Evolutionary conservation across 495 filamentous ascomycete species (phyloP).

Genomic region (Podospora appendiculata): DNA sequence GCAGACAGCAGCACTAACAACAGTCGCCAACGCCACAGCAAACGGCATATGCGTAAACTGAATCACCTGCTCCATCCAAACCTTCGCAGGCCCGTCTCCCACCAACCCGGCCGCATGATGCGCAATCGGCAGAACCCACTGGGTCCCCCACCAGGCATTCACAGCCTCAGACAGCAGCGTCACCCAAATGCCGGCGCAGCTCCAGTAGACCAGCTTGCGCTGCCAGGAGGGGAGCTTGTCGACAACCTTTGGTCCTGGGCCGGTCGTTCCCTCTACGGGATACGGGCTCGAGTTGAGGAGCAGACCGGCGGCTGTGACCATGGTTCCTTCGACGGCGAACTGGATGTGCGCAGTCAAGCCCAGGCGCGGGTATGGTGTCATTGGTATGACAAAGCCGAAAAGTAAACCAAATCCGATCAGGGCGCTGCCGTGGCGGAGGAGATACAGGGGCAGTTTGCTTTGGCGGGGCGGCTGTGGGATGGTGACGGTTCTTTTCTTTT

Average conservation of each 20-base stretch:
- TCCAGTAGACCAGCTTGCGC: conserved; percentile 1
- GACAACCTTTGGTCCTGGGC: neutral
- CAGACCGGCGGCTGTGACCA: conserved; percentile 6
- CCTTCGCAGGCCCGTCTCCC: neutral
- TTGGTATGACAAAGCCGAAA: conserved; percentile 9
- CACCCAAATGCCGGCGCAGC: conserved; percentile 7
- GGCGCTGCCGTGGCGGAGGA: conserved; percentile 9
- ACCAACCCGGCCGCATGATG: conserved; percentile 6
- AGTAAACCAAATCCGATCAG: conserved; percentile 9
- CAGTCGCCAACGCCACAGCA: conserved; percentile 1
- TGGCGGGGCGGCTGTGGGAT: too few species aligned
- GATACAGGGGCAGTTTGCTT: conserved; percentile 6
- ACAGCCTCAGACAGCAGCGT: conserved; percentile 6
- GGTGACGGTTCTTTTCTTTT: too few species aligned
- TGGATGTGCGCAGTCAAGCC: conserved; percentile 12
- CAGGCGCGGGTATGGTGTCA: conserved; percentile 9
- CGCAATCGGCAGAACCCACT: conserved; percentile 8
- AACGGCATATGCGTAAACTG: conserved; percentile 5
- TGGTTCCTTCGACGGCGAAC: conserved; percentile 10
- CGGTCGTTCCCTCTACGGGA: neutral
- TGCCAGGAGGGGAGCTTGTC: too few species aligned
- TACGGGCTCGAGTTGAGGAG: conserved; percentile 4
- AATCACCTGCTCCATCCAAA: conserved; percentile 9
- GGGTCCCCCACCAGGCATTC: conserved; percentile 13
- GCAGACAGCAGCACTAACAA: neutral